phyloP scores from a whole-genome alignment of 345 rosid genomes.

The Murraya paniculata region DNA sequence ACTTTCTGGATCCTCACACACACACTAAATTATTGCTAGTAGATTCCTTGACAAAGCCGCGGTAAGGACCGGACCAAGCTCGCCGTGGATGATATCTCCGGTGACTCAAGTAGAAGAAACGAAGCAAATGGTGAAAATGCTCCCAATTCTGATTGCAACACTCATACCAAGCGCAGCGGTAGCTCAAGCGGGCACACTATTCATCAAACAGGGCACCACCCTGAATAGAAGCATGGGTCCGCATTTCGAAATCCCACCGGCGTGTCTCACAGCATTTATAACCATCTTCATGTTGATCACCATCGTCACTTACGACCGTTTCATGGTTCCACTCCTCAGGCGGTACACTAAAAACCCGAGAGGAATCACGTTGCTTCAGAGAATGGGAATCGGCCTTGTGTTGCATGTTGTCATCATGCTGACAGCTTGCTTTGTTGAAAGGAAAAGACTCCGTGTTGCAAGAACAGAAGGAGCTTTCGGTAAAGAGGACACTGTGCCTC shows the following conservation, averaged over 20 bases:
- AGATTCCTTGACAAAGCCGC: slow-evolving; percentile 71
- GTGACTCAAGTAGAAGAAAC: slow-evolving; percentile 71
- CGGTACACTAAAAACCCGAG: slow-evolving; percentile 59
- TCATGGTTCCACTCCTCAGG: slow-evolving; percentile 38
- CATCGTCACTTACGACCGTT: slow-evolving; percentile 52
- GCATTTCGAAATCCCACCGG: slow-evolving; percentile 69
- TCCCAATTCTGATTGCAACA: slow-evolving; percentile 41
- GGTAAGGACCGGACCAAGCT: slow-evolving; percentile 27
- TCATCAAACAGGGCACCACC: slow-evolving; percentile 68
- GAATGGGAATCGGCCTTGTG: slow-evolving; percentile 68
- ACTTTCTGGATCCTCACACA: no score
- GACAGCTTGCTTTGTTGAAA: slow-evolving; percentile 48
- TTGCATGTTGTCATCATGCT: slow-evolving; percentile 53
- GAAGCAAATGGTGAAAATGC: slow-evolving; percentile 64
- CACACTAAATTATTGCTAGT: neutral
- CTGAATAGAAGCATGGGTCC: slow-evolving; percentile 51
- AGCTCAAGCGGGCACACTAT: slow-evolving; percentile 55
- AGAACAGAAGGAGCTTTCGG: slow-evolving; percentile 25
- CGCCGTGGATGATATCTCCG: slow-evolving; percentile 54
- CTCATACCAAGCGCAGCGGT: slow-evolving; percentile 52
- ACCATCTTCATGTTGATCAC: slow-evolving; percentile 67
- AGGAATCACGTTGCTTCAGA: slow-evolving; percentile 70
- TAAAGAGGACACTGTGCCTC: slow-evolving; percentile 42
- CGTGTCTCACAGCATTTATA: slow-evolving; percentile 58
- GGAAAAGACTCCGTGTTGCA: slow-evolving; percentile 55